Evolutionary conservation across 495 filamentous ascomycete species (phyloP), one percentile per base, ranked within the genome.

Genomic region (Xylaria venustula): DNA sequence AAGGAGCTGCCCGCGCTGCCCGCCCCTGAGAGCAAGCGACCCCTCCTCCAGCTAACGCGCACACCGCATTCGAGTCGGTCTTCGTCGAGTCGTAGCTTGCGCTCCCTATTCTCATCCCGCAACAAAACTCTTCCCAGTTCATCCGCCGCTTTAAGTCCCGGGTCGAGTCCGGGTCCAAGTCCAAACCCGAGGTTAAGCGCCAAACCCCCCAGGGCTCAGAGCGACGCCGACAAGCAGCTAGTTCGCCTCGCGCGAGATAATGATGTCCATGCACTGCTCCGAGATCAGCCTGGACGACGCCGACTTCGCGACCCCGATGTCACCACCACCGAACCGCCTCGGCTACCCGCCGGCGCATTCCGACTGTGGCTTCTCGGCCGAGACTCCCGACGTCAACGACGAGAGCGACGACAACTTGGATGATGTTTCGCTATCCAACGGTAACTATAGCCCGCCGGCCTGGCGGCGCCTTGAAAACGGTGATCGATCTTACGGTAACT

Each of bases 291-390:
- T 66, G 50, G 69, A 69, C 69, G 69, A 71, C 40, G 60, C 41
- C 64, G 68, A 93, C 77, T 91, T 91, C 81, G 88, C 88, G 63
- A 78, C 72, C 50, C 69, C 75, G 65, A 72, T 69, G 72, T 62
- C 75, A 60, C 67, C 70, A 51, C 62, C 58, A 40, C 61, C 20
- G 46, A 63, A 65, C 65, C 67, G 51, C 82, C 83, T 82, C 66
- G 79, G 78, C 41, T 76, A 89, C 55, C 90, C 88, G 15, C 88
- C 87, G 25, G 83, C 88, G 70, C 88, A 90, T 76, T 92, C 88
- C 47, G 90, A 88, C 44, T 92, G 91, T 77, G 84, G 86, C 66
- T 88, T 83, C 7, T 73, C 70, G 64, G 72, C 65, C 54, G 65
- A 59, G 67, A 84, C 85, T 51, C 70, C 69, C 65, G 75, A 79